These are phyloP conservation scores for Candolleomyces aberdarensis DNA, from an alignment of 768 basidiomycete species.

Conservation along the genomic window DNA sequence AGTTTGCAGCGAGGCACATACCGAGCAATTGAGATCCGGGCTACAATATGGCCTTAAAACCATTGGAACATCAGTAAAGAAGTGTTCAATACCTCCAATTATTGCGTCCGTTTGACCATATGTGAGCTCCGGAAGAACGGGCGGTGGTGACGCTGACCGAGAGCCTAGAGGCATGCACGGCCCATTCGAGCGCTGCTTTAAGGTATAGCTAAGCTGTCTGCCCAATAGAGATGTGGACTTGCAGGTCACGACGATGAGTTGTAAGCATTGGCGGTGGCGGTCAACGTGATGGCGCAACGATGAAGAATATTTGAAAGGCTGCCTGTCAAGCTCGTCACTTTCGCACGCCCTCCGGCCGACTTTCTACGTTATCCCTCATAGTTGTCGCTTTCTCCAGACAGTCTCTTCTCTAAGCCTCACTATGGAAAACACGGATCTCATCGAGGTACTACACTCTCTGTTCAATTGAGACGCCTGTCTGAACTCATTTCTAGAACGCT, in stretches of 20 bases:
- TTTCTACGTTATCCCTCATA: background rate
- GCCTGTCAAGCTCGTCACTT: background rate
- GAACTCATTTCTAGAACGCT: background rate
- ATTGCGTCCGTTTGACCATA: too few species aligned
- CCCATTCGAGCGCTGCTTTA: background rate
- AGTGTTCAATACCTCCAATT: too few species aligned
- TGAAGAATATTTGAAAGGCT: background rate
- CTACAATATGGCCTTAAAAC: too few species aligned
- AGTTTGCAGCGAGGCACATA: background rate
- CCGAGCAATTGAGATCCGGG: background rate
- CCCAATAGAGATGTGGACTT: background rate
- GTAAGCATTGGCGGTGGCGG: background rate
- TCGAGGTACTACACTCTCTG: background rate
- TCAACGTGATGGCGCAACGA: conserved; percentile 3
- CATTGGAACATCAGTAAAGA: too few species aligned
- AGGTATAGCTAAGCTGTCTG: too few species aligned
- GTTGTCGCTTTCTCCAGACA: background rate
- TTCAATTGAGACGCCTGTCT: background rate
- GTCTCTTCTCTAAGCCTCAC: background rate
- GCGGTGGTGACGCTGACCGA: background rate
- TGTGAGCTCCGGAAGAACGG: background rate
- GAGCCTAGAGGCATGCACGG: background rate
- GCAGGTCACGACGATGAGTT: too few species aligned
- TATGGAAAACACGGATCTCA: conserved; percentile 6
- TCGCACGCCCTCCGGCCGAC: background rate